A percentile compares a stretch with the other conserved stretches of the same genome.
These are phyloP conservation scores for Scenedesmus sp. DNA, from an alignment of 163 green algal species.

Conservation along the genomic window DNA sequence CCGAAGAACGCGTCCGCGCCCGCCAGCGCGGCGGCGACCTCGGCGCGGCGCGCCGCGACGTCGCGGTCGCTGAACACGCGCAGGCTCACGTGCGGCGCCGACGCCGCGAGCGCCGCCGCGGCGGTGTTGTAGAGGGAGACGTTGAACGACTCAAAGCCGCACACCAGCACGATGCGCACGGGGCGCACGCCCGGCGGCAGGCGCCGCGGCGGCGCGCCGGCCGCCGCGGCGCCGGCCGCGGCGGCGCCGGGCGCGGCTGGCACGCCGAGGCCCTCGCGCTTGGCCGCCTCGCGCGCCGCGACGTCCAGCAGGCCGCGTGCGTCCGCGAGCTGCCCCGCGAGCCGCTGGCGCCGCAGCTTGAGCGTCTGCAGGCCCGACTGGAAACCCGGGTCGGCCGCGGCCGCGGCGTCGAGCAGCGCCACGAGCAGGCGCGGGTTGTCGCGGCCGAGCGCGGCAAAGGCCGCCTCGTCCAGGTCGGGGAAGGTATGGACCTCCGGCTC, in stretches of 20 bases:
- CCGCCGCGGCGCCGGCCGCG: not conserved
- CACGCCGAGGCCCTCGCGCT: conserved; percentile 1
- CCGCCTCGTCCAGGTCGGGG: conserved; percentile 52
- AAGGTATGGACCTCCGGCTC: conserved; percentile 11
- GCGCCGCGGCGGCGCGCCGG: not conserved
- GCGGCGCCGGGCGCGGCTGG: too few relatives aligned
- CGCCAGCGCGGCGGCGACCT: conserved; percentile 79
- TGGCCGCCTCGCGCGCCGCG: conserved; percentile 39
- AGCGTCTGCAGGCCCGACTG: conserved; percentile 61
- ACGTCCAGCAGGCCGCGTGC: conserved; percentile 38
- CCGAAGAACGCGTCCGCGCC: conserved; percentile 93
- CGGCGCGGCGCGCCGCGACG: conserved; percentile 48
- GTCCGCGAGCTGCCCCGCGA: conserved; percentile 66
- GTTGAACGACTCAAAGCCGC: conserved; percentile 98
- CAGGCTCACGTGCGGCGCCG: conserved; percentile 53
- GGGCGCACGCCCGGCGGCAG: not conserved
- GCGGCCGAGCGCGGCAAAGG: conserved; percentile 51
- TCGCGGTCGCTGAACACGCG: conserved; percentile 94
- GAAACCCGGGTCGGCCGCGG: conserved; percentile 61
- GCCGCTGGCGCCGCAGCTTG: conserved; percentile 68
- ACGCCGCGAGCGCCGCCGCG: conserved; percentile 45
- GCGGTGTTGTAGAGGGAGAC: conserved; percentile 89
- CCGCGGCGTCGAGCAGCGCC: conserved; percentile 69
- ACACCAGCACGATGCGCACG: conserved; percentile 88
- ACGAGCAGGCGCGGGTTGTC: conserved; percentile 40